phyloP scores from a whole-genome alignment of 768 basidiomycete species.

The Russula vinacea region DNA sequence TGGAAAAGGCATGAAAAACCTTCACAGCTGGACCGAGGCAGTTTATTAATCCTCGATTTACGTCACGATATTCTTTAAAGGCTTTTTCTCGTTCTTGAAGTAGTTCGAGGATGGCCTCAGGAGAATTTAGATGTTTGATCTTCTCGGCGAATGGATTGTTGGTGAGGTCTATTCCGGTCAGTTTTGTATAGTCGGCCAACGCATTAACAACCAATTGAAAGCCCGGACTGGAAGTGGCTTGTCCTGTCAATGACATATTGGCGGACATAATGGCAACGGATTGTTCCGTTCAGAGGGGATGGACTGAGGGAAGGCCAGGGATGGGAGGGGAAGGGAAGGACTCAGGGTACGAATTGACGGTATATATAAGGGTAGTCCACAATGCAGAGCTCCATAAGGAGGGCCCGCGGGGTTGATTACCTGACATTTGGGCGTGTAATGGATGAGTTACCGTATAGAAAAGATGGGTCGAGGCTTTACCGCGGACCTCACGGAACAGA shows the following conservation, averaged over 20 bases:
- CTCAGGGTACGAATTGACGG: too few relatives aligned
- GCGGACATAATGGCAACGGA: not conserved
- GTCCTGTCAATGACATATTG: not conserved
- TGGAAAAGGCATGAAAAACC: not conserved
- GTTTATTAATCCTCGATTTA: not conserved
- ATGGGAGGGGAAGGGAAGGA: too few relatives aligned
- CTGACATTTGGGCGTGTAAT: too few relatives aligned
- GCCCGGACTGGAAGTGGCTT: not conserved
- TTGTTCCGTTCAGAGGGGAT: not conserved
- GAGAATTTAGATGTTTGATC: not conserved
- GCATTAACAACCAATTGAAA: not conserved
- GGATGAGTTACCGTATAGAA: too few relatives aligned
- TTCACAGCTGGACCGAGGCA: not conserved
- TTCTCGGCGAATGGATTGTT: not conserved
- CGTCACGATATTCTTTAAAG: slow-evolving; percentile 7
- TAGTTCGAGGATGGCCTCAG: not conserved
- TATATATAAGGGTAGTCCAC: too few relatives aligned
- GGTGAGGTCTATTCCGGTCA: not conserved
- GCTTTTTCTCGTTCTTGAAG: not conserved
- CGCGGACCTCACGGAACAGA: too few relatives aligned
- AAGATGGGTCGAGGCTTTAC: too few relatives aligned
- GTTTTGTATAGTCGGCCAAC: not conserved
- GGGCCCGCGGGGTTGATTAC: too few relatives aligned
- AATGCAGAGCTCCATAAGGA: too few relatives aligned
- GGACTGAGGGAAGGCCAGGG: too few relatives aligned